A percentile compares a stretch with the other conserved stretches of the same genome.
Conservation (phyloP, 805 yeast species). For the Lipomyces orientalis region DNA sequence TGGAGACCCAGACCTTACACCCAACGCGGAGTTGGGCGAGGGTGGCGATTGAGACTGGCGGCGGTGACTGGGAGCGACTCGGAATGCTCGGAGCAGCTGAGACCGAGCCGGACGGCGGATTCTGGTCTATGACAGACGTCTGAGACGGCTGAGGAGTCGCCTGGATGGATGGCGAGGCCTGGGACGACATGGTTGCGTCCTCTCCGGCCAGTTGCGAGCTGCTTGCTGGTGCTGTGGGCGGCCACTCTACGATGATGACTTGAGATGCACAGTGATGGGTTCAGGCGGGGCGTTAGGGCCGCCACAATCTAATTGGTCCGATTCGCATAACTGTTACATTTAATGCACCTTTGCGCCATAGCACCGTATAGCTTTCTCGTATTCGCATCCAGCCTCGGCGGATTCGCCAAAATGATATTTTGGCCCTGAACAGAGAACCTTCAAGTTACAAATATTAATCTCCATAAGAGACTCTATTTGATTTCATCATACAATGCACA, state of each 20-base stretch:
- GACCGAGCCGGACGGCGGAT: neutral
- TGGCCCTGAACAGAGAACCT: neutral
- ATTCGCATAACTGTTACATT: neutral
- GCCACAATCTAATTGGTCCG: slow-evolving; percentile 1
- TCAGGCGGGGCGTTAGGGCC: neutral
- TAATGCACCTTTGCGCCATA: neutral
- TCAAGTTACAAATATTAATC: neutral
- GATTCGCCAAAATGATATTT: too few relatives aligned
- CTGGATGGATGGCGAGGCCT: slow-evolving; percentile 9
- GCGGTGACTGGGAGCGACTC: slow-evolving; percentile 28
- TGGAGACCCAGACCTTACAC: slow-evolving; percentile 78
- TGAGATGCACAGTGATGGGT: neutral
- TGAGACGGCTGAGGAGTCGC: slow-evolving; percentile 10
- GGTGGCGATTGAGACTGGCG: slow-evolving; percentile 36
- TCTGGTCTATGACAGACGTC: neutral
- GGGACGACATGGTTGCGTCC: slow-evolving; percentile 10
- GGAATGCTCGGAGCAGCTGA: slow-evolving; percentile 9
- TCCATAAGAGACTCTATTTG: neutral
- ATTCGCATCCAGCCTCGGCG: neutral
- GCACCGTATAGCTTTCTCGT: neutral
- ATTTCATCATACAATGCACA: neutral
- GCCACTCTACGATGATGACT: neutral
- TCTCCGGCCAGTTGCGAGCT: neutral
- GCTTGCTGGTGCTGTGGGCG: slow-evolving; percentile 1
- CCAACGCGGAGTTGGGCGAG: slow-evolving; percentile 54